A percentile compares a stretch with the other conserved stretches of the same genome.
Conservation (phyloP, 306 rosid genomes). For the Pyrus bretschneideri region DNA sequence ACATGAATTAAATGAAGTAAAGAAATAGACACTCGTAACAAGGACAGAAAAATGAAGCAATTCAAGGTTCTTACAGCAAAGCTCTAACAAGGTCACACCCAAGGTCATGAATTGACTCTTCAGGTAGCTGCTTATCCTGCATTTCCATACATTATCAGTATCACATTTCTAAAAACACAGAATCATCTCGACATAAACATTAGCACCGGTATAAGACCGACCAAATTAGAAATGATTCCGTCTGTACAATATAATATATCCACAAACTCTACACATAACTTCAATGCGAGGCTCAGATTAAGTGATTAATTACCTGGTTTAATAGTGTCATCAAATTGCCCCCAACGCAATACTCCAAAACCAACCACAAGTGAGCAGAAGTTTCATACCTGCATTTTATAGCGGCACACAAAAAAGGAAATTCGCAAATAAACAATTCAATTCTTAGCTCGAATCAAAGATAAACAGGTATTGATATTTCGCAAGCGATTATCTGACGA, state of each 20-base stretch:
- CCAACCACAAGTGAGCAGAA: constrained; percentile 95
- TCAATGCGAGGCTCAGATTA: not conserved
- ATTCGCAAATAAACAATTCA: not conserved
- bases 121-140: constrained; percentile 87
- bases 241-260: not conserved
- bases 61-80: constrained; percentile 53
- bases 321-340: constrained; percentile 81
- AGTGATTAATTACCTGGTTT: constrained; percentile 55
- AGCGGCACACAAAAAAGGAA: not conserved
- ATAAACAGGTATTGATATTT: not conserved
- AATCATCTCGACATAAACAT: not conserved
- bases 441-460: not conserved
- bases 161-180: constrained; percentile 5
- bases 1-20: constrained; percentile 22
- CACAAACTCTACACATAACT: not conserved
- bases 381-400: constrained; percentile 70
- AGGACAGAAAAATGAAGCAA: constrained; percentile 9
- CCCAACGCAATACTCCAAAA: constrained; percentile 93
- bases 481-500: not conserved
- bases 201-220: not conserved
- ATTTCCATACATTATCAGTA: constrained; percentile 20
- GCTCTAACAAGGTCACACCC: constrained; percentile 69
- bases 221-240: not conserved
- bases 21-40: not conserved
- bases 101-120: constrained; percentile 79